Percentiles rank a stretch among this genome's conserved stretches.
phyloP scores from a whole-genome alignment of 495 filamentous ascomycete species.

The Aspergillus sparsus region DNA sequence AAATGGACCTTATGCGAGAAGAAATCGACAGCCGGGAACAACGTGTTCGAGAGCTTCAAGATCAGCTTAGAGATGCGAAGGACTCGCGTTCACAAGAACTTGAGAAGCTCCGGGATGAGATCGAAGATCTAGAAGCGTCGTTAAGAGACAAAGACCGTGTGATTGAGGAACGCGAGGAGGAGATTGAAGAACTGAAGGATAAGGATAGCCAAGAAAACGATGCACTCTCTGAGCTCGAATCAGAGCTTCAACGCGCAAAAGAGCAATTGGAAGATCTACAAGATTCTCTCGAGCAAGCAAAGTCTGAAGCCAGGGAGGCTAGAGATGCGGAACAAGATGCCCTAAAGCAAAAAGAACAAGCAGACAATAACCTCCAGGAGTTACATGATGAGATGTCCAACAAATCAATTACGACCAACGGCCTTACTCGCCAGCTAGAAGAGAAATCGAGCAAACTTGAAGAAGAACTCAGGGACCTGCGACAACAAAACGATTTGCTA shows the following conservation, averaged over 20 bases:
- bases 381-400: conserved; percentile 76
- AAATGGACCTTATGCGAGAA: conserved; percentile 60
- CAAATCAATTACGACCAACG: conserved; percentile 75
- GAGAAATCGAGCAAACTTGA: conserved; percentile 67
- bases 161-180: conserved; percentile 65
- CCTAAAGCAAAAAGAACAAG: conserved; percentile 56
- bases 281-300: conserved; percentile 54
- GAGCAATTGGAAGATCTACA: conserved; percentile 63
- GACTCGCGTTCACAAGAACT: conserved; percentile 53
- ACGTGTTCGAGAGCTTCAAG: conserved; percentile 49
- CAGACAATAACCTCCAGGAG: conserved; percentile 54
- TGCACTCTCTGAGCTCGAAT: conserved; percentile 52
- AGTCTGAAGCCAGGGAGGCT: conserved; percentile 56
- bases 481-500: conserved; percentile 56
- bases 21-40: conserved; percentile 59
- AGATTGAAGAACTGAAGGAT: conserved; percentile 61
- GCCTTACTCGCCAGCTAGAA: conserved; percentile 73
- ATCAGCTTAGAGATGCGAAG: conserved; percentile 46
- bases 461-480: conserved; percentile 60
- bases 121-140: conserved; percentile 67
- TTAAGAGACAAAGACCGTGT: conserved; percentile 65
- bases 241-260: conserved; percentile 55
- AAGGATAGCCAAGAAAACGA: conserved; percentile 55
- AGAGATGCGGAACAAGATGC: conserved; percentile 63
- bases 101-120: conserved; percentile 65